Base-by-base conservation (phyloP, 768 basidiomycete genomes). In the Lactifluus pinguis region DNA sequence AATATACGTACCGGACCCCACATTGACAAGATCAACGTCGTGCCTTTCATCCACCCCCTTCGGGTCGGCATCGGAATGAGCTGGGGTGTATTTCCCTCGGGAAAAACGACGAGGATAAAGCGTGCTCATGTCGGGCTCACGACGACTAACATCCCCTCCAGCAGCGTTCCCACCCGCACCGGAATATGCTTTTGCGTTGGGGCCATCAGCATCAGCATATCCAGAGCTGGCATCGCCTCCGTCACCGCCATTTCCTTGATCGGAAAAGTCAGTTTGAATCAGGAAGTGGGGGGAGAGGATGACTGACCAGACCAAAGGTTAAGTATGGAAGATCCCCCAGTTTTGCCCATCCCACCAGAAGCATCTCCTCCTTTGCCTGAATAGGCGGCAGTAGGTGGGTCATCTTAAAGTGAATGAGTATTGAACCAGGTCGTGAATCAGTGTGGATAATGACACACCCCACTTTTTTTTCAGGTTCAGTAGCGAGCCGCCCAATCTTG, bases 181-280 rank as follows among this genome's bases (percentile, higher is more conserved):
- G 19, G 55, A 53, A 48, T 50, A 63, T 53, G 55, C 52, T 36
- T 53, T 63, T 6, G 55, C 61, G n/a, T 56, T 56, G 36, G 50
- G 45, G 41, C 61, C 61, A 19, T 41, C 19, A 14, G 56, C 51
- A 44, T 19, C 58, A 15, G 53, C 53, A 51, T 3, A 21, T 25
- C 62, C 62, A 1, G 62, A 63, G 34, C 30, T 52, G 29, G 65
- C 64, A 13, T 54, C 49, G 19, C 66, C 65, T 7, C 66, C 66
- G n/a, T 67, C 44, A 2, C 66, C 66, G 13, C 65, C 66, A 29
- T 67, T 67, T 21, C 53, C 58, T 67, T 34, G 10, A 15, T 51
- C 32, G 30, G 5, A n/a, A 13, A n/a, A 34, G 17, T 51, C 17
- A 62, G 56, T 36, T 19, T 25, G 30, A 38, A 15, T 17, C 38